Evolutionary conservation across 805 yeast genomes (phyloP).

Genomic region (Teunomyces kruisii): DNA sequence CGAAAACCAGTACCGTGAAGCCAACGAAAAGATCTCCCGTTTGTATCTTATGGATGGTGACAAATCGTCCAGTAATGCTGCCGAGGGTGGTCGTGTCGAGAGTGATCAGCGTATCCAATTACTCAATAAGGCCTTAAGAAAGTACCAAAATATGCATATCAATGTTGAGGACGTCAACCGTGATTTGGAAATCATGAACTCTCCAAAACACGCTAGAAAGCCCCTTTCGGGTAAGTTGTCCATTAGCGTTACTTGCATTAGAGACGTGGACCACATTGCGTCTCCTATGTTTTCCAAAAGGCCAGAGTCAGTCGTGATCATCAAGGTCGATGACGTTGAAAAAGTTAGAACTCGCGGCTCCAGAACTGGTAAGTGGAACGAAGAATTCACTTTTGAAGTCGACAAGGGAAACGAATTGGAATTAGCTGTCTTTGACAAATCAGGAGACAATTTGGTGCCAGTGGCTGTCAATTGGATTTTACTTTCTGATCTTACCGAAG

Average conservation of each 20-base stretch:
- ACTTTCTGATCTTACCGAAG: conserved; percentile 90
- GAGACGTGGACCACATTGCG: conserved; percentile 91
- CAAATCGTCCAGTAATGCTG: conserved; percentile 77
- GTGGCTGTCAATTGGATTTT: conserved; percentile 93
- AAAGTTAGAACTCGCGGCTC: conserved; percentile 73
- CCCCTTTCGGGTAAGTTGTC: conserved; percentile 81
- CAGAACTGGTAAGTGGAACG: conserved; percentile 79
- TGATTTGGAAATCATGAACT: conserved; percentile 63
- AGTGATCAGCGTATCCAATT: conserved; percentile 82
- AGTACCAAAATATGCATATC: conserved; percentile 87
- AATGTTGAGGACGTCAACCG: conserved; percentile 61
- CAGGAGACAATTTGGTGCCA: conserved; percentile 67
- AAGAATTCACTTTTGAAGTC: conserved; percentile 74
- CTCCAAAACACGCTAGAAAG: conserved; percentile 74
- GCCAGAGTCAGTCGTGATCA: conserved; percentile 73
- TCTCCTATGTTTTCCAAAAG: conserved; percentile 75
- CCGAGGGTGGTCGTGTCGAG: conserved; percentile 83
- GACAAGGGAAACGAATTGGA: conserved; percentile 93
- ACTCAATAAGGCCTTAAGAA: conserved; percentile 76
- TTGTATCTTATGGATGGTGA: conserved; percentile 92
- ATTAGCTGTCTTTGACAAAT: conserved; percentile 79
- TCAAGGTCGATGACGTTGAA: conserved; percentile 88
- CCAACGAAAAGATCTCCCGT: conserved; percentile 84
- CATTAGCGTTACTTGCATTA: conserved; percentile 69
- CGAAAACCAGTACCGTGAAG: conserved; percentile 89